Base-by-base conservation (phyloP, 2,329 filamentous ascomycete genomes). In the Tolypocladium sp. region DNA sequence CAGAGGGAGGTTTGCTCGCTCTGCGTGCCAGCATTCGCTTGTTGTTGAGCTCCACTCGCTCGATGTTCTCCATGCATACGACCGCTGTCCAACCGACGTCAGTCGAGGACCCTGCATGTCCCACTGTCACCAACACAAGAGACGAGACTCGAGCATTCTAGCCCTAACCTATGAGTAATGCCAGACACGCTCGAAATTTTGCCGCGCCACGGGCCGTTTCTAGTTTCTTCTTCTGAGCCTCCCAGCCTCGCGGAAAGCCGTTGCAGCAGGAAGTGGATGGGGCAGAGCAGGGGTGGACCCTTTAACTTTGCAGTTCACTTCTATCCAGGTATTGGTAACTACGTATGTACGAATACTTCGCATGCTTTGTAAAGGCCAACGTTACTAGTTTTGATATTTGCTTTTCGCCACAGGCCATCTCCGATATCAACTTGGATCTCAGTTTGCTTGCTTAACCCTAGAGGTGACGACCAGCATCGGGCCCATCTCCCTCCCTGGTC, bases 21-120 rank as follows among this genome's bases (percentile, higher is more conserved):
- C n/a, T 17, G n/a, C 30, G 22, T 22, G 46, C 13, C 27, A 30
- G 5, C 30, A 49, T 51, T 37, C n/a, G 30, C 35, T 25, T 33
- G 40, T 33, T 35, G 55, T 46, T 13, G 12, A 41, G 49, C 33
- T 55, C 57, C 57, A 46, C 57, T 41, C 30, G 30, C 38, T n/a
- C 51, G 40, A 53, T 25, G 30, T n/a, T 40, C 25, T 40, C 57
- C 56, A 41, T 46, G 51, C 37, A 13, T 17, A 25, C 10, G 6
- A 15, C 35, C 12, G 33, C 35, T 35, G 49, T 20, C 25, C 40
- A 42, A n/a, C 38, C 54, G 54, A 56, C 40, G 40, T 54, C 51
- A 44, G 51, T 55, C 41, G 57, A 46, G 41, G 57, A 44, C 57
- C 57, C 57, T 58, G 51, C 57, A 55, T 46, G 57, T 44, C 41